phyloP scores from a whole-genome alignment of 2,329 filamentous ascomycete species.

The Fusarium continuum region DNA sequence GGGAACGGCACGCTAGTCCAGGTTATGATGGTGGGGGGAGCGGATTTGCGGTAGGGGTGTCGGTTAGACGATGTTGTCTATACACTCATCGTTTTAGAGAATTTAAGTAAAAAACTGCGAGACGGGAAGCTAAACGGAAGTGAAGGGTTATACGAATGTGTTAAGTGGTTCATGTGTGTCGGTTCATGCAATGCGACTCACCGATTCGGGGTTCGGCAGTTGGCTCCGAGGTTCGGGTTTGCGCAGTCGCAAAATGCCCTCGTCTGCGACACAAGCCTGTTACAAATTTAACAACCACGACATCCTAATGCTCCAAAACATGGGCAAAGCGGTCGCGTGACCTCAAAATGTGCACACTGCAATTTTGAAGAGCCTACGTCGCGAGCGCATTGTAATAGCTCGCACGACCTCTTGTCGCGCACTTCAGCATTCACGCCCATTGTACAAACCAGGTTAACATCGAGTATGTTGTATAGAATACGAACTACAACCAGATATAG shows the following conservation, averaged over 20 bases:
- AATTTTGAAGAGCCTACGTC: not conserved
- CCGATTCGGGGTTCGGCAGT: not conserved
- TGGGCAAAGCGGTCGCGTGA: constrained; percentile 15
- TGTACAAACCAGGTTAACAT: not conserved
- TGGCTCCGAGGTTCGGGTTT: constrained; percentile 1
- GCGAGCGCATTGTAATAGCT: constrained; percentile 12
- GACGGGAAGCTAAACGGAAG: too few species aligned
- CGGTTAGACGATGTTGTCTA: constrained; percentile 21
- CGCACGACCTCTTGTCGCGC: not conserved
- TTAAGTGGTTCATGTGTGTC: not conserved
- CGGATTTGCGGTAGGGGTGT: constrained; percentile 33
- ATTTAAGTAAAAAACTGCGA: not conserved
- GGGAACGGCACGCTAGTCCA: constrained; percentile 37
- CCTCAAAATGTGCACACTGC: not conserved
- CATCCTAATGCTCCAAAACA: not conserved
- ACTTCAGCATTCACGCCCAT: not conserved
- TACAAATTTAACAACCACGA: not conserved
- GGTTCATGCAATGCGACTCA: not conserved
- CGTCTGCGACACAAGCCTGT: not conserved
- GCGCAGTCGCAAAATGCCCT: constrained; percentile 24
- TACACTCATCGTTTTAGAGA: not conserved
- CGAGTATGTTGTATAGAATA: constrained; percentile 24
- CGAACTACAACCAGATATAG: constrained; percentile 41
- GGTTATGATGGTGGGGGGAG: constrained; percentile 18
- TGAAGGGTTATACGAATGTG: not conserved